Evolutionary conservation across 345 rosid species (phyloP), one percentile per base, ranked within the genome.

Genomic region (Euphorbia peplus): DNA sequence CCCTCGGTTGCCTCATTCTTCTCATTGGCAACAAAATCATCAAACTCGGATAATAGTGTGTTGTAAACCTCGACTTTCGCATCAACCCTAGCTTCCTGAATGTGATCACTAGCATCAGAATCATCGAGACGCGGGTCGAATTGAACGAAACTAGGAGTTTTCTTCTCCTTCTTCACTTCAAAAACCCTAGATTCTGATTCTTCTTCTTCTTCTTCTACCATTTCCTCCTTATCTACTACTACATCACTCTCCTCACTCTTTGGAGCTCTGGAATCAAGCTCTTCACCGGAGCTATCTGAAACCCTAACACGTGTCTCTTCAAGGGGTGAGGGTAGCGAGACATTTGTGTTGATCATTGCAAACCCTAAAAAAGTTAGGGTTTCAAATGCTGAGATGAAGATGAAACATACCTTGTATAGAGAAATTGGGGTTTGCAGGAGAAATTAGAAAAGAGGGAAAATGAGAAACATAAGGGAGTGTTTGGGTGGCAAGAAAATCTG

Each of bases 11-110:
- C 76, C 25, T 67, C 81, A 70, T 69, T 68, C 79, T 83, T 87
- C 82, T 90, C 97, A 70, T 86, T 95, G 5, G 98, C 96, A 26
- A 92, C 90, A 30, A 84, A 92, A 66, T 90, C 96, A 78, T 95
- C 98, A 64, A 92, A 95, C 80, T 95, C 98, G 0, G 93, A 85
- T 74, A 87, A 78, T 73, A 88, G 83, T n/a, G 90, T 77, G 57
- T 73, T 87, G 63, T 86, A 85, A 46, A 74, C 73, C 74, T 77
- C 83, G 13, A 37, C 73, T 30, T 72, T 69, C 5, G 72, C 22
- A 5, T 72, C 77, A 39, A 63, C 73, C 4, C 57, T 18, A 60
- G 78, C 52, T 35, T 37, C 37, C 73, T 58, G 22, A 12, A 69
- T 12, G 32, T 51, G 64, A 68, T 66, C 80, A 53, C 70, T 68